Evolutionary conservation across 2,329 filamentous ascomycete species (phyloP).

Genomic region (Aspergillus nomiae): DNA sequence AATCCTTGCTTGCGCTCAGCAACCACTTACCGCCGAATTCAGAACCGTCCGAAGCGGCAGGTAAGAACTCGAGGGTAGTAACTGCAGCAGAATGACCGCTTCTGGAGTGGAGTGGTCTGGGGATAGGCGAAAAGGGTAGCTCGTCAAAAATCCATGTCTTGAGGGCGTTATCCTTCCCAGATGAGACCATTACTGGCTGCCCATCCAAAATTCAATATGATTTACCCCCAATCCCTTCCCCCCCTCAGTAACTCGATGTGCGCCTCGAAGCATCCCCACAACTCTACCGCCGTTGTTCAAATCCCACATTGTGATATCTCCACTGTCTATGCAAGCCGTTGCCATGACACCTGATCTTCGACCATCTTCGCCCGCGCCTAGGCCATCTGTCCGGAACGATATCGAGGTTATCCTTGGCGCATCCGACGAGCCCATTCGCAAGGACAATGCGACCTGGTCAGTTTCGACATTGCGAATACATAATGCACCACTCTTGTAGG

Average conservation of each 20-base stretch:
- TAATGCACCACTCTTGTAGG: conserved; percentile 77
- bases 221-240: conserved; percentile 73
- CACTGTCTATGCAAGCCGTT: conserved; percentile 74
- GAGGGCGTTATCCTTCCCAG: conserved; percentile 88
- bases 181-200: conserved; percentile 86
- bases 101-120: conserved; percentile 79
- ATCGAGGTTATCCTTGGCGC: conserved; percentile 73
- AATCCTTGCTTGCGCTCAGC: conserved; percentile 82
- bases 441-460: conserved; percentile 70
- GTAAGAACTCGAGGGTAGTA: conserved; percentile 79
- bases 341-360: conserved; percentile 89
- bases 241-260: conserved; percentile 66
- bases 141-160: conserved; percentile 98
- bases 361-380: conserved; percentile 86
- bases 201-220: conserved; percentile 87
- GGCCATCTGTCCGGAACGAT: conserved; percentile 84
- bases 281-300: conserved; percentile 85
- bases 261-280: conserved; percentile 81
- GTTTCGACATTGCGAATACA: conserved; percentile 79
- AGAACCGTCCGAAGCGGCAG: conserved; percentile 83
- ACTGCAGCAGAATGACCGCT: conserved; percentile 88
- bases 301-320: conserved; percentile 96
- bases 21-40: conserved; percentile 93
- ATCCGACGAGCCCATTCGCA: conserved; percentile 67
- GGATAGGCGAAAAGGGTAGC: conserved; percentile 82